Evolutionary conservation across 2,329 filamentous ascomycete genomes (phyloP), one percentile per base, ranked within the genome.

Genomic region (Arachnomyces sp.): DNA sequence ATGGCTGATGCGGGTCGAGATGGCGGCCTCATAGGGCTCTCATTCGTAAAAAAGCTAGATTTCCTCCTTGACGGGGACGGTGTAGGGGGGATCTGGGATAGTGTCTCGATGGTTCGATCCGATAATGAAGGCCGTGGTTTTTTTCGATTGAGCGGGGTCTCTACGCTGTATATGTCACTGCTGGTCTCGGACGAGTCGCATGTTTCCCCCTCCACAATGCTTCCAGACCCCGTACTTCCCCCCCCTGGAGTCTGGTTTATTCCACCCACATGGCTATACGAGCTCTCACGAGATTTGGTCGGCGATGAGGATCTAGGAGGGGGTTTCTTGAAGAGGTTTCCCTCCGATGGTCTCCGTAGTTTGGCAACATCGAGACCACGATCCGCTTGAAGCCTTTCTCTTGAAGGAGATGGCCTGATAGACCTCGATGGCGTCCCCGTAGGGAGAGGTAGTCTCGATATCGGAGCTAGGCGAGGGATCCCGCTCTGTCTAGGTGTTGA

Each of bases 81-180:
- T 1, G 88, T 92, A 0, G 84, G 79, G 0, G 88, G 84, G 20
- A 94, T 68, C 34, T 79, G 76, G 2, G 87, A 75, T 4, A 95
- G 67, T 0, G 86, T 94, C 58, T 94, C 86, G 31, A 94, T 81
- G 0, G 89, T 93, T 43, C 90, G 73, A 52, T 95, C 89, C 0
- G 83, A 79, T 3, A 95, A 69, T 0, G 85, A 89, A 11, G 66
- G 67, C 9, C 69, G 56, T 3, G 64, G 53, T 48, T 36, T 25
- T 9, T 9, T 25, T 9, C 20, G 20, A 25, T 25, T 25, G 5
- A 25, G 20, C 29, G 57, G 48, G 31, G 36, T 41, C 31, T 57
- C 48, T 37, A 35, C 37, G 28, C 52, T 51, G 8, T 54, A 42
- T 13, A 38, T 35, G 7, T 43, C 42, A 16, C 41, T 40, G 20